phyloP scores from a whole-genome alignment of 441 rosid species.

The Omphalea diandra region DNA sequence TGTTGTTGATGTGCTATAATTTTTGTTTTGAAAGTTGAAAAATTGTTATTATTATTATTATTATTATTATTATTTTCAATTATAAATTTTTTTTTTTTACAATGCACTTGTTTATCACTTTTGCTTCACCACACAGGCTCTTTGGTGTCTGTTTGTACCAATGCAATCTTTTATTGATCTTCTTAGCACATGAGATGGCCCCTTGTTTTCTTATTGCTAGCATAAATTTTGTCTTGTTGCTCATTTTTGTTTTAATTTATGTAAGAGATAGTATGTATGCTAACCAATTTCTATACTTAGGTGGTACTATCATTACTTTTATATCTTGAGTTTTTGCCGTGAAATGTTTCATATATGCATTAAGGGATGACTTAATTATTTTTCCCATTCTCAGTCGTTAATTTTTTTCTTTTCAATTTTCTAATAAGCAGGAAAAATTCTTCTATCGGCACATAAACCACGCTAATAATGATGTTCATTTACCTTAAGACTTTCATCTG shows the following conservation, averaged over 20 bases:
- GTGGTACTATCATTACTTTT: background rate
- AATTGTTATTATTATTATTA: no score
- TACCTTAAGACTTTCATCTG: background rate
- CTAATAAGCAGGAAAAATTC: background rate
- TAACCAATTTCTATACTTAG: background rate
- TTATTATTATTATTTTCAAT: no score
- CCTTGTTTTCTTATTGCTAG: background rate
- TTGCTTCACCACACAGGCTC: background rate
- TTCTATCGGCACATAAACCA: background rate
- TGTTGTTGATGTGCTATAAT: background rate
- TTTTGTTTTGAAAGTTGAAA: background rate
- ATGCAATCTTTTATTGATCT: slow-evolving; percentile 10
- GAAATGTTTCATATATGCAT: background rate
- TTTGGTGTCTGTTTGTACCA: background rate
- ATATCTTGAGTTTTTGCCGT: background rate
- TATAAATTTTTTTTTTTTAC: no score
- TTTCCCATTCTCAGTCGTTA: background rate
- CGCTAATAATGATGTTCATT: background rate
- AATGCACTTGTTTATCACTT: no score
- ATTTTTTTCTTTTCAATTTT: background rate
- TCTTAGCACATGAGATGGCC: slow-evolving; percentile 7
- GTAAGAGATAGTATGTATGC: background rate
- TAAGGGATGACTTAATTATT: background rate
- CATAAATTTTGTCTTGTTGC: background rate
- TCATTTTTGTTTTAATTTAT: background rate